phyloP scores from a whole-genome alignment of 164 flowering plant species.

The Magnolia changhungtana region DNA sequence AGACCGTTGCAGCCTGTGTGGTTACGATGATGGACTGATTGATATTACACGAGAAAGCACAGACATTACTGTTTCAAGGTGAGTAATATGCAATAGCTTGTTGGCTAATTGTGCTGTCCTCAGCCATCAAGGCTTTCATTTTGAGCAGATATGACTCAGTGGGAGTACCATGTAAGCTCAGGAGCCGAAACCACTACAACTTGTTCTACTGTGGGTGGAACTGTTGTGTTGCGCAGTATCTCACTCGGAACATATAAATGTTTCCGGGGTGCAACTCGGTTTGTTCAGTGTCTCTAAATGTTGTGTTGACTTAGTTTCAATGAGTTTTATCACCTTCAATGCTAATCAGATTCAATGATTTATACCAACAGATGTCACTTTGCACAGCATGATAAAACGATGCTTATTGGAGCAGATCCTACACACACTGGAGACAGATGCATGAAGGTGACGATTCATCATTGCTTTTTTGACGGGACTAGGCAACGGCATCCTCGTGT shows the following conservation, averaged over 20 bases:
- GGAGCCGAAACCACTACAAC: not conserved
- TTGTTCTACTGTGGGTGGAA: conserved; percentile 22
- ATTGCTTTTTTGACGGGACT: conserved; percentile 84
- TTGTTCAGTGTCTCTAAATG: not conserved
- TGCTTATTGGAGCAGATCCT: conserved; percentile 84
- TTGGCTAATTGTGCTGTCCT: not conserved
- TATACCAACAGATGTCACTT: conserved; percentile 60
- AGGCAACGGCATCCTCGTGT: conserved; percentile 88
- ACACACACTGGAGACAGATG: conserved; percentile 66
- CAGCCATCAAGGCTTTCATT: not conserved
- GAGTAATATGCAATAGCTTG: conserved; percentile 11
- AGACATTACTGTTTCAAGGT: conserved; percentile 80
- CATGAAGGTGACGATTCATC: conserved; percentile 78
- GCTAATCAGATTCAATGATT: not conserved
- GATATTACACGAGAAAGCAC: conserved; percentile 83
- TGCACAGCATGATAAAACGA: conserved; percentile 64
- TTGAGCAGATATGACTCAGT: not conserved
- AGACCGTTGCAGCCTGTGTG: conserved; percentile 76
- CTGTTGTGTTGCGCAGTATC: not conserved
- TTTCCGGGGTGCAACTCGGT: not conserved
- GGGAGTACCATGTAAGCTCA: conserved; percentile 29
- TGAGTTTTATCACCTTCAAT: not conserved
- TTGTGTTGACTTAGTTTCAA: conserved; percentile 17
- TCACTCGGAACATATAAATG: conserved; percentile 3
- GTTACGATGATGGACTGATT: conserved; percentile 79